Base-by-base conservation (phyloP, 2,329 filamentous ascomycete genomes). In the Ascochyta viciae-villosae region DNA sequence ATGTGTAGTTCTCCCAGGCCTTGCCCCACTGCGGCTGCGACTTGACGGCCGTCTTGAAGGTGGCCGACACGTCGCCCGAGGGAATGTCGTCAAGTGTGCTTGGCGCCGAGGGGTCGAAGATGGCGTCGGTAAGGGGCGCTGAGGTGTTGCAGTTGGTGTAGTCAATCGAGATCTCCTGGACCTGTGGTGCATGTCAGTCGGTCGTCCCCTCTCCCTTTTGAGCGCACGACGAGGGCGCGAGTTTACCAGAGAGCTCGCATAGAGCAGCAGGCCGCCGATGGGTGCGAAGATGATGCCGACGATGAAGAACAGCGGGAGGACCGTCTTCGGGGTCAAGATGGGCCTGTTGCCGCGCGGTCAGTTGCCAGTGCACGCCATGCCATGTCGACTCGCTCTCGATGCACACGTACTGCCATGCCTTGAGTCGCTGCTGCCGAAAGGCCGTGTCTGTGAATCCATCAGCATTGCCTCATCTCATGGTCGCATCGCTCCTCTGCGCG, bases 351-450 rank as follows among this genome's bases (percentile, higher is more conserved):
- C 62, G 65, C 49, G 64, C 60, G 66, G 76, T 83, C 70, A 82
- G 80, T 66, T 34, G 37, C 31, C 22, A 19, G 22, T 12, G 35
- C 26, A 31, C 24, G n/a, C 22, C 15, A n/a, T 15, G n/a, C 22
- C 15, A 16, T 15, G 1, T n/a, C 27, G 8, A 9, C 27, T 29
- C 27, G 34, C 40, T 1, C 10, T n/a, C 35, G 10, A 10, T 44
- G 15, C 27, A 42, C 38, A 85, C 92, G 78, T 83, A 96, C 89
- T 99, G 95, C 95, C 95, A 99, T 81, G 95, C 95, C 80, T 98
- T 97, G 77, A 99, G 80, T 74, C 95, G 88, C 79, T 99, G 95
- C 76, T 99, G 95, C 69, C 95, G 87, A 76, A 98, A 99, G 10
- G 95, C 95, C 57, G 94, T 98, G 80, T 98, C 92, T 96, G 72